Base-by-base conservation (phyloP, 495 filamentous ascomycete genomes). In the Annulohypoxylon nitens region DNA sequence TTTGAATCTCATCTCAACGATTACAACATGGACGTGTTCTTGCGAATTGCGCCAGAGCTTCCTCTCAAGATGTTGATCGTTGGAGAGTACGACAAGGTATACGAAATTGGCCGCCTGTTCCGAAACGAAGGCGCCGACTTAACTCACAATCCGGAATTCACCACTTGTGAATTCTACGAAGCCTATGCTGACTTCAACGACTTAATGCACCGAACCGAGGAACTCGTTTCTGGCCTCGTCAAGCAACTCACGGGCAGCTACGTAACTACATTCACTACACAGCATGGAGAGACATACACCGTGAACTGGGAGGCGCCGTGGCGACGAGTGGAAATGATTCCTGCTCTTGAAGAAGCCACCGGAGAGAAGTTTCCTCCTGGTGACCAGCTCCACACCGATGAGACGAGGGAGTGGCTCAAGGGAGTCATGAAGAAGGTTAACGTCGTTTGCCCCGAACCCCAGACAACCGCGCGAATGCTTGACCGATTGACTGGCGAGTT, bases 91-190 rank as follows among this genome's bases (percentile, higher is more conserved):
- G 92, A 97, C 81, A 88, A 91, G 73, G 95, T 98, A 9, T 98
- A 96, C 81, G 96, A 99, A 77, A 87, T 98, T 59, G 96, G 97
- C 18, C 89, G 92, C 2, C 91, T 93, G 69, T 97, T 98, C 87
- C 86, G 96, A 67, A 99, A 98, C 75, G 96, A 99, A 80, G 94
- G 93, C 61, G 93, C 97, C 76, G 96, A 99, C 83, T 85, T 97
- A 60, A 98, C 96, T 12, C 97, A 99, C 86, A 99, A 99, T 84
- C 96, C 96, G 2, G 96, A 99, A 77, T 99, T 98, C 86, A 98
- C 97, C 10, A 95, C 94, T 11, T 94, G 92, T 77, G 97, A 99
- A 81, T 98, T 98, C 85, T 99, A 99, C 82, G 90, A 90, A 89
- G 96, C 96, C 12, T 98, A 95, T 72, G 93, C 94, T 41, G 97